phyloP scores from a whole-genome alignment of 1,284 basidiomycete species.

The Ganoderma multipileum region DNA sequence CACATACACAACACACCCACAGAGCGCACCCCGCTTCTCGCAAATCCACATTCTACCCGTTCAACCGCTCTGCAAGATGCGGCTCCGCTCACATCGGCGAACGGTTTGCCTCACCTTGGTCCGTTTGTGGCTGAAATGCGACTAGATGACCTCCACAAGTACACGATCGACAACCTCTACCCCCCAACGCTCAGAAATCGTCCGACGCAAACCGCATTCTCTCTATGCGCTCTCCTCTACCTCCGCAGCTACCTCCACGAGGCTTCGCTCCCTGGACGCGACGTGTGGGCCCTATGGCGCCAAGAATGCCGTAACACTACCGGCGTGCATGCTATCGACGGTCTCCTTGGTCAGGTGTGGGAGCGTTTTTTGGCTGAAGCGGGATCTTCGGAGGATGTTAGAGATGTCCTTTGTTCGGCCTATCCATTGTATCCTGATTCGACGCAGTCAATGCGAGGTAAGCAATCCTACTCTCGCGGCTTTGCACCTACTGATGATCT shows the following conservation, averaged over 20 bases:
- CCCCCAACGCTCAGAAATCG: slow-evolving; percentile 20
- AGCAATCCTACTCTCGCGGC: slow-evolving; percentile 5
- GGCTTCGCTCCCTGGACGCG: slow-evolving; percentile 10
- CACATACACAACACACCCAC: slow-evolving; percentile 4
- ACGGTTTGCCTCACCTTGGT: slow-evolving; percentile 27
- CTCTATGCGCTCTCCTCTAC: slow-evolving; percentile 39
- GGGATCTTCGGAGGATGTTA: slow-evolving; percentile 32
- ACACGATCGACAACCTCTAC: slow-evolving; percentile 27
- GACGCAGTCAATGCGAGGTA: slow-evolving; percentile 27
- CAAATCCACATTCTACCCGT: slow-evolving; percentile 3
- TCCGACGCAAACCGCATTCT: slow-evolving; percentile 35
- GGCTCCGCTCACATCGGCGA: background rate
- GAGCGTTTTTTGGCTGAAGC: slow-evolving; percentile 35
- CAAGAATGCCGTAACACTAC: slow-evolving; percentile 24
- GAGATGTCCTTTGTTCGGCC: slow-evolving; percentile 32
- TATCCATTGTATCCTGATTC: slow-evolving; percentile 30
- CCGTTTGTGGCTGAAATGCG: slow-evolving; percentile 34
- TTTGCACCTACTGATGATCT: slow-evolving; percentile 1
- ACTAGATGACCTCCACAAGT: slow-evolving; percentile 31
- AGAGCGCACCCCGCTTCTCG: slow-evolving; percentile 26
- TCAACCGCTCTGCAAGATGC: background rate
- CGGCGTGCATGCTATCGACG: slow-evolving; percentile 29
- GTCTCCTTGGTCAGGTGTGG: slow-evolving; percentile 37
- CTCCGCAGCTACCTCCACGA: slow-evolving; percentile 16
- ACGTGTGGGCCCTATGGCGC: slow-evolving; percentile 42